Conservation (phyloP, 805 yeast genomes). For the Priceomyces haplophilus region DNA sequence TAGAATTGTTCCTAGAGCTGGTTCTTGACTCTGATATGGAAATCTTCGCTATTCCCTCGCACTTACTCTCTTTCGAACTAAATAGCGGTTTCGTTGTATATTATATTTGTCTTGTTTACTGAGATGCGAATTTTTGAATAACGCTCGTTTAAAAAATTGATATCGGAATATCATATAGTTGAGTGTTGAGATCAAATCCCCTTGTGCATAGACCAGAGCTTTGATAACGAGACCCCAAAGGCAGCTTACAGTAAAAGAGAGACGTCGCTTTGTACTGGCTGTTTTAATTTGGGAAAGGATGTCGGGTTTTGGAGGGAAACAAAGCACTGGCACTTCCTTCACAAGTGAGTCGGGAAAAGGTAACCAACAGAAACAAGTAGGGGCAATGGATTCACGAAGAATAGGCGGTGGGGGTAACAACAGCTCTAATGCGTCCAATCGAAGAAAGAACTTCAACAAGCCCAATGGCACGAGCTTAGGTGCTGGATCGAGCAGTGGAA, state of each 20-base stretch:
- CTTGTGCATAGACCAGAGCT: neutral
- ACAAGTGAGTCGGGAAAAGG: slow-evolving; percentile 2
- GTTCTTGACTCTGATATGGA: slow-evolving; percentile 29
- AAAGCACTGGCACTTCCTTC: slow-evolving; percentile 7
- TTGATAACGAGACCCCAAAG: neutral
- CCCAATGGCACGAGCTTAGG: slow-evolving; percentile 3
- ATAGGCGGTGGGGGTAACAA: slow-evolving; percentile 1
- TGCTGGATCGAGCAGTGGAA: neutral
- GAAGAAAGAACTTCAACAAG: slow-evolving; percentile 6
- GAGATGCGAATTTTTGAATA: neutral
- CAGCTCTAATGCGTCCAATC: neutral
- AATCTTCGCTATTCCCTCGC: slow-evolving; percentile 32
- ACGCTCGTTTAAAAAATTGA: neutral
- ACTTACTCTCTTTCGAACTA: slow-evolving; percentile 28
- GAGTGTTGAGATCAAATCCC: neutral
- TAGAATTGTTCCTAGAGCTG: slow-evolving; percentile 43
- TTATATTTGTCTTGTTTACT: slow-evolving; percentile 14
- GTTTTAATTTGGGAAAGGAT: slow-evolving; percentile 6
- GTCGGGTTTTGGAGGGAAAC: slow-evolving; percentile 18
- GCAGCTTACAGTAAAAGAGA: neutral
- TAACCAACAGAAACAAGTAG: slow-evolving; percentile 9
- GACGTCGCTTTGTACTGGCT: neutral
- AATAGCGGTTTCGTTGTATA: slow-evolving; percentile 47
- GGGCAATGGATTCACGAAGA: slow-evolving; percentile 11
- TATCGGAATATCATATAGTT: neutral